phyloP scores from a whole-genome alignment of 2,329 filamentous ascomycete genomes.

The Phialophora expanda region DNA sequence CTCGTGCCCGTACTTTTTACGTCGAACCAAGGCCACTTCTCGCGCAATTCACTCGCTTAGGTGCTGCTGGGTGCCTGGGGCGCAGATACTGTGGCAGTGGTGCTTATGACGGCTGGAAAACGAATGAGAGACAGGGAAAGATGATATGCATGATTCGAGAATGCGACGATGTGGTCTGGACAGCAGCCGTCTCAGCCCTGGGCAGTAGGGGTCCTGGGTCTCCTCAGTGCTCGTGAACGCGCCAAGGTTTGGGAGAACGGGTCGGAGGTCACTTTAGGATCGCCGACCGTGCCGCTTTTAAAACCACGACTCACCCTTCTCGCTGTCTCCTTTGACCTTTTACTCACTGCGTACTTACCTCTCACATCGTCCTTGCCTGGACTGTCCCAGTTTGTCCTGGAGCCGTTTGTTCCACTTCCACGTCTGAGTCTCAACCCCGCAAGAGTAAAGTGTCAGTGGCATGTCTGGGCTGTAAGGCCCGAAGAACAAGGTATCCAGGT shows the following conservation, averaged over 20 bases:
- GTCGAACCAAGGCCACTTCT: not conserved
- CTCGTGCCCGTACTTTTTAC: conserved; percentile 6
- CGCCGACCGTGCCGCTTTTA: too few relatives aligned
- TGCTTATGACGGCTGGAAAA: not conserved
- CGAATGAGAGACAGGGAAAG: not conserved
- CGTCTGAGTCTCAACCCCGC: too few relatives aligned
- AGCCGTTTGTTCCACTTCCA: too few relatives aligned
- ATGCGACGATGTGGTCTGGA: not conserved
- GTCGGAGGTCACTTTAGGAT: too few relatives aligned
- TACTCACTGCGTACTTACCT: too few relatives aligned
- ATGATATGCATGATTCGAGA: not conserved
- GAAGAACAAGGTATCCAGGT: too few relatives aligned
- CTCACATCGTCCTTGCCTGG: too few relatives aligned
- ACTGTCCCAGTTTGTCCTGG: too few relatives aligned
- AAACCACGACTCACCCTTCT: too few relatives aligned
- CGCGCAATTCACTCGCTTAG: not conserved
- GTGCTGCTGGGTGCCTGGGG: not conserved
- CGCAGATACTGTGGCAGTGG: not conserved
- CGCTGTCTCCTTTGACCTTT: too few relatives aligned
- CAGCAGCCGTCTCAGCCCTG: not conserved
- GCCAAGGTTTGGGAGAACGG: not conserved
- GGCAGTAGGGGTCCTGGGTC: not conserved
- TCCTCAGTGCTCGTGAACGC: not conserved
- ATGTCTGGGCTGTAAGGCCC: too few relatives aligned
- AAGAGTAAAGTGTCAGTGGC: too few relatives aligned